Evolutionary conservation across 2,329 filamentous ascomycete genomes (phyloP).

Genomic region (Apiospora aurea): DNA sequence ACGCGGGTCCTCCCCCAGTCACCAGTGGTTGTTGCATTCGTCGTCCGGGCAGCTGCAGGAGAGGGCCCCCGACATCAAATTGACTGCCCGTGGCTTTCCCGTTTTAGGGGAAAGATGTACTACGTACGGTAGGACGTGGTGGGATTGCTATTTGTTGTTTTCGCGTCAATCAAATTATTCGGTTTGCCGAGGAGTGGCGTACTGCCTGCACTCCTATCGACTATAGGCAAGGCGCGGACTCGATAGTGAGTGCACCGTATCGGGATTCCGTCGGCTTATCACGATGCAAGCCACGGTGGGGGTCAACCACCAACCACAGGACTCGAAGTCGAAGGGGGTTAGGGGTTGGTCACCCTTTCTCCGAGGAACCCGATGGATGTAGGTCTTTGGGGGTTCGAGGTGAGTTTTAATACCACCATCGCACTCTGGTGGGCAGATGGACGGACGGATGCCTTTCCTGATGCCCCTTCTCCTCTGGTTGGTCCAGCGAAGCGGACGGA

Average conservation of each 20-base stretch:
- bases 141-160: not conserved
- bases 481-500: not conserved
- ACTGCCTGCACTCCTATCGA: not conserved
- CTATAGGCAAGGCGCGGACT: not conserved
- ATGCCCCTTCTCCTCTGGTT: not conserved
- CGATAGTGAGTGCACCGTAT: not conserved
- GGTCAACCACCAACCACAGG: not conserved
- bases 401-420: not conserved
- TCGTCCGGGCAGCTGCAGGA: not conserved
- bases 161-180: not conserved
- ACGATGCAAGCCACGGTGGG: not conserved
- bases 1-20: not conserved
- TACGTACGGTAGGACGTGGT: not conserved
- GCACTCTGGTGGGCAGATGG: not conserved
- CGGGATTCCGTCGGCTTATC: not conserved
- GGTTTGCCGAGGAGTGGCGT: not conserved
- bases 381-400: not conserved
- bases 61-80: not conserved
- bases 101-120: not conserved
- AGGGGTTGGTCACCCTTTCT: too few species aligned
- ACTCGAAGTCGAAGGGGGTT: not conserved
- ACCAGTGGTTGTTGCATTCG: too few species aligned
- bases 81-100: not conserved
- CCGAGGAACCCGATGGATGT: not conserved
- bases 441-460: not conserved